Base-by-base conservation (phyloP, 2,329 filamentous ascomycete genomes). In the Talaromyces sp. region DNA sequence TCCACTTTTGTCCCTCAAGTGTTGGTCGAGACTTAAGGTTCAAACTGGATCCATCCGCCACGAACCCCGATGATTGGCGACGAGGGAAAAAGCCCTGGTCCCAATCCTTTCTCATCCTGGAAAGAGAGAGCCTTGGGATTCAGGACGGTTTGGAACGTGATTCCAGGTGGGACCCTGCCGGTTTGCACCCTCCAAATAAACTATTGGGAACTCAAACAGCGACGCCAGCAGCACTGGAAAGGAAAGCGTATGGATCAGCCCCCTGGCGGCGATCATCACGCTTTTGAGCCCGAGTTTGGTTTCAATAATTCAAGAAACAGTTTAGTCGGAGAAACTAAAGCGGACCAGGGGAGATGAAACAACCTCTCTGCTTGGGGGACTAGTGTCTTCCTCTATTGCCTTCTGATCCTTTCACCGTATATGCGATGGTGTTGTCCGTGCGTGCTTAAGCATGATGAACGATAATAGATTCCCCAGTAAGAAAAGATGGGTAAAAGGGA, bases 21-120 rank as follows among this genome's bases (percentile, higher is more conserved):
- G n/a, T 35, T 46, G 43, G 43, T n/a, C 43, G 19, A 36, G 30
- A 46, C 43, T 46, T 46, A 46, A 46, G 43, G 43, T 46, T 46
- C 43, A 30, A 30, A 46, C 43, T 46, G 43, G 43, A 46, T 46
- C 43, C 32, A 46, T 46, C 43, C 43, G 36, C 43, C 14, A 39
- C n/a, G 36, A 39, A 39, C 36, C 24, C 24, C 42, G 11, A 16
- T 45, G 42, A 45, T 45, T 45, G 42, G 42, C 20, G 43, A 22
- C 10, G 4, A 5, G 24, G 24, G 4, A 27, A 27, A 27, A 27
- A 27, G 24, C 24, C 24, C 24, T 27, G 24, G 24, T 27, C 24
- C 24, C 17, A 32, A 19, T 17, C 11, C 43, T 30, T 45, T 14
- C 16, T 46, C 8, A 35, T 30, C 5, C n/a, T 46, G 6, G 16